Evolutionary conservation across 1,284 basidiomycete genomes (phyloP).

Genomic region (Filobasidium uniguttulatum): DNA sequence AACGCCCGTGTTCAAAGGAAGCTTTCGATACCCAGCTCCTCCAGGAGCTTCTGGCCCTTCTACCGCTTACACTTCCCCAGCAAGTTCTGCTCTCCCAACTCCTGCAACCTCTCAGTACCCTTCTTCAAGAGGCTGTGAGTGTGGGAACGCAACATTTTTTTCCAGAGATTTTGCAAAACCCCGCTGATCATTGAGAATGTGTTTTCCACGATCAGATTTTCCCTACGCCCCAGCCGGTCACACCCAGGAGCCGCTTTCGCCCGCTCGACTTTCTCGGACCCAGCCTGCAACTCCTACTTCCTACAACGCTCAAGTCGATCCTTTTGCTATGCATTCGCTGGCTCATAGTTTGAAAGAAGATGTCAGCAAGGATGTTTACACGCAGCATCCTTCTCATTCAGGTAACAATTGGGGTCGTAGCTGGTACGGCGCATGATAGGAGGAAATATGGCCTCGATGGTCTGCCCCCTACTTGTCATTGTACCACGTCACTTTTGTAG

Average conservation of each 20-base stretch:
- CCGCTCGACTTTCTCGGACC: neutral
- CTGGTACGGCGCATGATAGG: neutral
- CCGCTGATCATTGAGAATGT: neutral
- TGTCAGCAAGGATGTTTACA: neutral
- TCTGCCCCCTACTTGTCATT: too few relatives aligned
- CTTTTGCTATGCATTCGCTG: slow-evolving; percentile 3
- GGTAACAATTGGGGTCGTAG: neutral
- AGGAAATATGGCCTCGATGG: too few relatives aligned
- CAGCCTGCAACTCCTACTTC: neutral
- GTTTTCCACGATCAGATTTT: neutral
- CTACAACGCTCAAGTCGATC: neutral
- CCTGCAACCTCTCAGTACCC: neutral
- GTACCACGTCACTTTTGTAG: too few relatives aligned
- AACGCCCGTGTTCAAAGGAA: neutral
- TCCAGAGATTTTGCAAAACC: neutral
- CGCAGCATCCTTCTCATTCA: neutral
- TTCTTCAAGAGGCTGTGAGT: neutral
- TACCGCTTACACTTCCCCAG: slow-evolving; percentile 1
- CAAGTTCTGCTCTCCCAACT: slow-evolving; percentile 2
- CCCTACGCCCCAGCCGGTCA: neutral
- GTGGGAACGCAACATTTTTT: neutral
- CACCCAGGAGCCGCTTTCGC: neutral
- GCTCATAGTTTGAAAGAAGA: neutral
- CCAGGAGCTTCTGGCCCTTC: neutral
- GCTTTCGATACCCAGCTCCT: slow-evolving; percentile 1